Percentiles rank a stretch among this genome's conserved stretches.
phyloP scores from a whole-genome alignment of 225 moss, liverwort and hornwort species.

The Marchantia paleacea region DNA sequence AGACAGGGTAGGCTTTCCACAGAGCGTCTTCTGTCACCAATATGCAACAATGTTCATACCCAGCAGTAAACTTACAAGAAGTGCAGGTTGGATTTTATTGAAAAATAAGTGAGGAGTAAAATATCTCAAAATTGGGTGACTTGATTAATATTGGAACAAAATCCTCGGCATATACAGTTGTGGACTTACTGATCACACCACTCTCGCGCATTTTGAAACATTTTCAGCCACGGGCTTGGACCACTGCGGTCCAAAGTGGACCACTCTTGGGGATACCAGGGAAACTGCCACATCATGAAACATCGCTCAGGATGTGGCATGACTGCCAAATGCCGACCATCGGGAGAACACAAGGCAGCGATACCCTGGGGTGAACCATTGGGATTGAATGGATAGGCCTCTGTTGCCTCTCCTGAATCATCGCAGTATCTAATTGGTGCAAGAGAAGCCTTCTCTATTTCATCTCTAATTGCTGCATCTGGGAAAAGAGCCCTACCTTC shows the following conservation, averaged over 20 bases:
- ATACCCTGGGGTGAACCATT: constrained; percentile 92
- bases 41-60: too few relatives aligned
- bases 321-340: constrained; percentile 89
- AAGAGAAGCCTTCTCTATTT: constrained; percentile 51
- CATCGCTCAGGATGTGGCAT: constrained; percentile 98
- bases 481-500: constrained; percentile 93
- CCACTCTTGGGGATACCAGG: constrained; percentile 93
- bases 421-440: constrained; percentile 80
- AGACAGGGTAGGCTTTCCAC: too few relatives aligned
- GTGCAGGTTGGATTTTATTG: too few relatives aligned
- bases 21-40: too few relatives aligned
- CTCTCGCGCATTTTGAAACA: constrained; percentile 87
- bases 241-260: constrained; percentile 57
- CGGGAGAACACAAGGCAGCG: constrained; percentile 84
- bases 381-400: constrained; percentile 88
- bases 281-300: constrained; percentile 98
- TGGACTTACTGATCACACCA: constrained; percentile 57
- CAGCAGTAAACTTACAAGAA: too few relatives aligned
- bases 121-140: background rate
- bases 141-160: background rate
- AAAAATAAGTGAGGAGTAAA: background rate
- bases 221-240: constrained; percentile 88
- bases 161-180: background rate
- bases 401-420: constrained; percentile 71
- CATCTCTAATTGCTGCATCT: constrained; percentile 50